These are phyloP conservation scores for Apiospora hydei DNA, from an alignment of 2,329 filamentous ascomycete genomes.

Conservation along the genomic window DNA sequence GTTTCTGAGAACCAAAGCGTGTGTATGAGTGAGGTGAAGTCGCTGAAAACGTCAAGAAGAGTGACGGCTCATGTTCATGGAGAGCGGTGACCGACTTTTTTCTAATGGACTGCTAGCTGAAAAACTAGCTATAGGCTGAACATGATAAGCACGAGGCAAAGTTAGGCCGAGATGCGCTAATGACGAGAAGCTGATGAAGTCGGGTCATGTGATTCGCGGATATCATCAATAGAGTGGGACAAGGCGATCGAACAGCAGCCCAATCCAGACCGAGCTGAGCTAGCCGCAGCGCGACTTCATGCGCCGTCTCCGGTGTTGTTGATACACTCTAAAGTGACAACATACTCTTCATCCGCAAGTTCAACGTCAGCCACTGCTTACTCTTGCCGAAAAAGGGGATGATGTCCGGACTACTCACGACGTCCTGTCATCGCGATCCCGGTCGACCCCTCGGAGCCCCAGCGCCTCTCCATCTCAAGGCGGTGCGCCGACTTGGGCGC, in stretches of 20 bases:
- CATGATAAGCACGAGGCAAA: not conserved
- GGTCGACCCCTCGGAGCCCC: not conserved
- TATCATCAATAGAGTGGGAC: not conserved
- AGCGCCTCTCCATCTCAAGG: conserved; percentile 53
- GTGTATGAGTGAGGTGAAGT: not conserved
- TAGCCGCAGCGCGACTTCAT: not conserved
- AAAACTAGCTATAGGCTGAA: not conserved
- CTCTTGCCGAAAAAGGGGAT: not conserved
- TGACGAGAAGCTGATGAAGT: conserved; percentile 6
- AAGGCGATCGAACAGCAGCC: not conserved
- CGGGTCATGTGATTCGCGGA: not conserved
- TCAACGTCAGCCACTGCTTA: not conserved
- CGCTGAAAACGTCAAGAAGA: not conserved
- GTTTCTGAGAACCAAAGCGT: not conserved
- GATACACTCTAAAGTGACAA: no score
- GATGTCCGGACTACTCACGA: not conserved
- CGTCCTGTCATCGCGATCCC: not conserved
- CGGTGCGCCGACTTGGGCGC: conserved; percentile 60
- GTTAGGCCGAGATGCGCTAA: conserved; percentile 6
- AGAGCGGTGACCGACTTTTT: not conserved
- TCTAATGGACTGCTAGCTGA: not conserved
- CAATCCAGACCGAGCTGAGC: no score
- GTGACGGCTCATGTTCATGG: not conserved
- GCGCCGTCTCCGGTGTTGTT: not conserved
- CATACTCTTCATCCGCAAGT: no score